Evolutionary conservation across 805 yeast species (phyloP), one percentile per base, ranked within the genome.

Genomic region (Saccharomyces cerevisiae): DNA sequence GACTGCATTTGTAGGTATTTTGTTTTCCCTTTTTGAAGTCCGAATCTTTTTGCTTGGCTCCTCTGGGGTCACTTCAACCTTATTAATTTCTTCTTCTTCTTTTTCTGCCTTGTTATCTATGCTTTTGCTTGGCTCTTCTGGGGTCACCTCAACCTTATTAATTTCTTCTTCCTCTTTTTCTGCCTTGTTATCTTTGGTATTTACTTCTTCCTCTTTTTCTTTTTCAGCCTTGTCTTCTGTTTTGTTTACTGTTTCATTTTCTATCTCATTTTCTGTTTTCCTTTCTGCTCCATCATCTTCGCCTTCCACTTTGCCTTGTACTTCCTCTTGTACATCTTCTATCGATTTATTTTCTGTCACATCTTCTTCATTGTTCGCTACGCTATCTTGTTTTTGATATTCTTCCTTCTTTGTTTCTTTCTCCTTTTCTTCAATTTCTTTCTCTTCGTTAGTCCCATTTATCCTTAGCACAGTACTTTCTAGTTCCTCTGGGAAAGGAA

Each of bases 1-100:
- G 4, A 67, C 55, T 41, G 72, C 68, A 27, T 57, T 60, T 3
- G 67, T 62, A 47, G 50, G 51, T n/a, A 47, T 46, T 31, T 41
- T 31, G 27, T 47, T 36, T 49, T 36, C 28, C 31, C 27, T 41
- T 50, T 48, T n/a, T 2, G 14, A 14, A 14, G 36, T n/a, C 9
- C 11, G 13, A 4, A n/a, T 26, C 4, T n/a, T 49, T 26, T 26
- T 43, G 51, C 50, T 29, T 1, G 29, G 14, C 4, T 41, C 54
- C 1, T 50, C 21, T 14, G 55, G 47, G 17, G 14, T 46, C 24
- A 26, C 28, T 24, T 31, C 26, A 10, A 6, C 30, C 13, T 8
- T n/a, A 10, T 14, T 17, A 26, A 30, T 31, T 26, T 29, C 14
- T 2, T 30, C 50, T 21, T 30, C 49, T 24, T 17, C 22, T 31